These are phyloP conservation scores for Immersiella caudata DNA, from an alignment of 495 filamentous ascomycete species.

Conservation along the genomic window DNA sequence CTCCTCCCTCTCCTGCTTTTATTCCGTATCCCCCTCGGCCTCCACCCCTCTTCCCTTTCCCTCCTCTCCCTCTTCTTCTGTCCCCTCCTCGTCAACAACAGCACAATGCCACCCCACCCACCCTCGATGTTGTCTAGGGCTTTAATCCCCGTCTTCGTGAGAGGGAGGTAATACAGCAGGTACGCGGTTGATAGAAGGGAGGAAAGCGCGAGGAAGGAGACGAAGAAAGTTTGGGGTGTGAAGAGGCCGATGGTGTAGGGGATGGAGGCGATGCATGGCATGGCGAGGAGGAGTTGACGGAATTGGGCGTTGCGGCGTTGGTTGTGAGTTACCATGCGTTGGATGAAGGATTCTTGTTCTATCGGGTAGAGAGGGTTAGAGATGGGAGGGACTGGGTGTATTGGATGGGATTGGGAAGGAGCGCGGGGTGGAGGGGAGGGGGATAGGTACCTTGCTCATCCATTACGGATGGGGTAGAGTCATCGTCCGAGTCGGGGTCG, in stretches of 20 bases:
- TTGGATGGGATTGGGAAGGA: constrained; percentile 3
- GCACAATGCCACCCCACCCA: not conserved
- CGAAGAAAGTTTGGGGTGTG: constrained; percentile 39
- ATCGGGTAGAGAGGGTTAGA: not conserved
- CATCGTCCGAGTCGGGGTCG: constrained; percentile 54
- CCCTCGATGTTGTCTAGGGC: constrained; percentile 36
- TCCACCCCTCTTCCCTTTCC: not conserved
- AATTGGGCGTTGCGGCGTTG: constrained; percentile 61
- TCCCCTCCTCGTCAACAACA: not conserved
- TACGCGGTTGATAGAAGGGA: constrained; percentile 64
- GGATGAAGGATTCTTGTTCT: constrained; percentile 76
- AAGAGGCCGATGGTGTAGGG: constrained; percentile 31
- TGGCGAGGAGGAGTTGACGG: constrained; percentile 56
- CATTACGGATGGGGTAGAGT: constrained; percentile 55
- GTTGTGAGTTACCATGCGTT: constrained; percentile 58
- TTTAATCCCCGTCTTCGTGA: constrained; percentile 41
- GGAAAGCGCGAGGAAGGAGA: constrained; percentile 59
- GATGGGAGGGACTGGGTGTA: too few relatives aligned
- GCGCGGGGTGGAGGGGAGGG: constrained; percentile 9
- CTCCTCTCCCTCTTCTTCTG: not conserved
- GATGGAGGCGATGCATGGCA: constrained; percentile 58
- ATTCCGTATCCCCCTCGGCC: not conserved
- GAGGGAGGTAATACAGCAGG: constrained; percentile 45
- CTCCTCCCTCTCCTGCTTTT: not conserved
- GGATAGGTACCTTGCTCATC: constrained; percentile 63